A percentile compares a stretch with the other conserved stretches of the same genome.
Conservation (phyloP, 2,329 filamentous ascomycete species). For the Tolypocladium ophioglossoides region DNA sequence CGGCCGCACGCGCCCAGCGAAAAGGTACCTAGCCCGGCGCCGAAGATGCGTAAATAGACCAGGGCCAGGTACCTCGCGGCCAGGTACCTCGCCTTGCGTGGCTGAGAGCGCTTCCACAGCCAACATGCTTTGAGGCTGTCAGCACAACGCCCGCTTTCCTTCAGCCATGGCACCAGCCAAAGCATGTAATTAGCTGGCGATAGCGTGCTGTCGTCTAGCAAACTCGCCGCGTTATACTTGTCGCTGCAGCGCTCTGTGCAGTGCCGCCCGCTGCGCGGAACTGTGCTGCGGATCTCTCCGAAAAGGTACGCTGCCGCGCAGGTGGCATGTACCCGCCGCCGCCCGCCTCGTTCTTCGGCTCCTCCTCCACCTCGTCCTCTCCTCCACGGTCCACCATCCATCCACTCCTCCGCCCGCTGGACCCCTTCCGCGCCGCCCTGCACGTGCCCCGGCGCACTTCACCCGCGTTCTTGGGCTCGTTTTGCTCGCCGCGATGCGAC, state of each 20-base stretch:
- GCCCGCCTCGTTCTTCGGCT: conserved; percentile 7
- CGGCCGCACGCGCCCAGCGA: not conserved
- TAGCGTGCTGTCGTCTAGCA: not conserved
- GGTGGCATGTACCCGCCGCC: conserved; percentile 4
- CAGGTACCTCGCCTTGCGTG: not conserved
- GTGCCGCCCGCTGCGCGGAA: too few relatives aligned
- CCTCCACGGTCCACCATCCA: conserved; percentile 11
- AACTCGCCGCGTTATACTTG: not conserved
- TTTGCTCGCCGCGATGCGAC: conserved; percentile 36
- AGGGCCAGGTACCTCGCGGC: not conserved
- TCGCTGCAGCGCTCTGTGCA: not conserved
- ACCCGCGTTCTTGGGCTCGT: conserved; percentile 55
- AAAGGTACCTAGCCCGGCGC: conserved; percentile 5
- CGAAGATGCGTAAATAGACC: conserved; percentile 1
- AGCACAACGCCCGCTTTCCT: not conserved
- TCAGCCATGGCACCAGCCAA: not conserved
- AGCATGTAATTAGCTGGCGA: not conserved
- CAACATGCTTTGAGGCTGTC: not conserved
- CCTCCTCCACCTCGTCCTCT: conserved; percentile 16
- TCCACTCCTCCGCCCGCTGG: conserved; percentile 18
- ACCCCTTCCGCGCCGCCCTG: conserved; percentile 20
- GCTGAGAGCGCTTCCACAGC: not conserved
- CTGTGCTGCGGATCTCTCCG: not conserved
- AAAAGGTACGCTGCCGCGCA: not conserved
- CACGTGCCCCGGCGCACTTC: conserved; percentile 18